Evolutionary conservation across 257 asterid species (phyloP), one percentile per base, ranked within the genome.

Genomic region (Jacaranda mimosifolia): DNA sequence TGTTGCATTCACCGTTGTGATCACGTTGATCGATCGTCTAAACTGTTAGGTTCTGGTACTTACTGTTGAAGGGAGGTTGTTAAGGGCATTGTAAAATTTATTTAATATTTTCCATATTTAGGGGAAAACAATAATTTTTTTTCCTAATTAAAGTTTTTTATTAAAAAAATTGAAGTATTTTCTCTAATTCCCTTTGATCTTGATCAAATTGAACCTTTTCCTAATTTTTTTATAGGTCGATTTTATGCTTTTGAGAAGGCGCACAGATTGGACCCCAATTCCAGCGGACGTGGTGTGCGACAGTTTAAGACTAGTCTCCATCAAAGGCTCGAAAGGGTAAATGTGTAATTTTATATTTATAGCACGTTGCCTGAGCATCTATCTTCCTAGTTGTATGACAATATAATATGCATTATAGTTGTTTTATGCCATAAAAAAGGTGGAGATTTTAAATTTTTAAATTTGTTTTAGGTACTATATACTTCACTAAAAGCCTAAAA

Each of bases 211-310:
- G 73, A 63, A 21, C 5, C 32, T 26, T 26, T 26, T 26, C 2
- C 32, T 26, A 26, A 26, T 38, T 73, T 9, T 60, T 9, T 49
- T 82, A 3, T 55, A 92, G 99, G 99, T 76, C 97, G 99, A 17
- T 91, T 96, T 86, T 96, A 96, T 79, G 99, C 99, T 13, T 93
- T 96, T 63, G 99, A 96, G 87, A 96, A 96, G 90, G 97, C 99
- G 52, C 94, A 91, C 80, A 88, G 99, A 66, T 67, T 91, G 88
- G 99, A 96, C 65, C 97, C 90, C 0, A 88, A 87, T 82, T 96
- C 99, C 13, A 89, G 94, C 58, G 99, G 99, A 49, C 97, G 99
- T 80, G 99, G 99, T 76, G 99, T 96, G 53, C 92, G 98, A 11
- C 99, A 96, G 74, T 96, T 96, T 82, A 96, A 96, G 76, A 96